These are phyloP conservation scores for Calvatia gigantea DNA, from an alignment of 768 basidiomycete species.

Conservation along the genomic window DNA sequence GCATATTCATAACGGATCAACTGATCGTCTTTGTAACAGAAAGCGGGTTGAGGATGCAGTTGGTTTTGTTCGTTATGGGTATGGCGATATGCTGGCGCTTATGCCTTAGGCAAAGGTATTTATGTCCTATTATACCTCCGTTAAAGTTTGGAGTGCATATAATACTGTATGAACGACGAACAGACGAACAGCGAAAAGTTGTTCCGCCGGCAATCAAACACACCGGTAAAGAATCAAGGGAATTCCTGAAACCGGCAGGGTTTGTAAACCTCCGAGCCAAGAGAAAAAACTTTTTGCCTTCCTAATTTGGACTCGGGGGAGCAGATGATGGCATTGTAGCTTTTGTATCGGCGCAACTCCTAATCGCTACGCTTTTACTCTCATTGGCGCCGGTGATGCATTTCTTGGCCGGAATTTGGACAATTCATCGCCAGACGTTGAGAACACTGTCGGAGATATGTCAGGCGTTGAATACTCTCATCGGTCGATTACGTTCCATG, in stretches of 20 bases:
- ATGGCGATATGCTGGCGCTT: conserved; percentile 49
- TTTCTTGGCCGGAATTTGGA: not conserved
- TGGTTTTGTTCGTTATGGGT: conserved; percentile 56
- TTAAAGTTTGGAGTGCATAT: too few relatives aligned
- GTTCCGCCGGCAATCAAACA: not conserved
- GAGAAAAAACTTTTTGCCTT: conserved; percentile 43
- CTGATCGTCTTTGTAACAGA: conserved; percentile 30
- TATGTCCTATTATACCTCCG: too few relatives aligned
- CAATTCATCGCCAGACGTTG: not conserved
- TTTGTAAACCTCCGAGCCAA: conserved; percentile 35
- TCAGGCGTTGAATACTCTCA: conserved; percentile 13
- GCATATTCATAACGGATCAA: too few relatives aligned
- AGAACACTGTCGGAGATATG: not conserved
- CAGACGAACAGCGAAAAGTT: too few relatives aligned
- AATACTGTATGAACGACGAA: too few relatives aligned
- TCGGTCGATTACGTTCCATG: conserved; percentile 27
- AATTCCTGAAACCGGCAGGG: conserved; percentile 22
- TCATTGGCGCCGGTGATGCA: not conserved
- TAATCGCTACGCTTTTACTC: not conserved
- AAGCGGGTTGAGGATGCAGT: conserved; percentile 43
- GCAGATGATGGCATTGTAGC: conserved; percentile 4
- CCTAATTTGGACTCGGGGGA: not conserved
- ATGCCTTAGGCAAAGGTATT: conserved; percentile 34
- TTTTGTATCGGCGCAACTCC: not conserved
- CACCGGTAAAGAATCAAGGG: conserved; percentile 21